Percentiles rank a stretch among this genome's conserved stretches.
These are phyloP conservation scores for Fraxinus paxiana DNA, from an alignment of 305 asterid genomes.

Conservation along the genomic window DNA sequence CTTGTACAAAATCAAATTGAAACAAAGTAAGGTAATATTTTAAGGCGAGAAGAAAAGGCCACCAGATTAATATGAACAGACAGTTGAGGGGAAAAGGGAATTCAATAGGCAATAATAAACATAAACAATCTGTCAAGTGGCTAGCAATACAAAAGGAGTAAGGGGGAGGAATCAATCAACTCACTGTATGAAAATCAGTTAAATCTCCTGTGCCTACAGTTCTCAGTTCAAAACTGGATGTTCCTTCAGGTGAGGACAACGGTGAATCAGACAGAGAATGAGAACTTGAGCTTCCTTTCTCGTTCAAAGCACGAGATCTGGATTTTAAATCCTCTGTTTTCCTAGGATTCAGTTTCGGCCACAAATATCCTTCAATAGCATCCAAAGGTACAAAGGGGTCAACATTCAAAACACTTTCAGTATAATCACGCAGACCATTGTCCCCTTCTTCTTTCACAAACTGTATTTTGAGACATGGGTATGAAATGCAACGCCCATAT, in stretches of 20 bases:
- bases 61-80: neutral
- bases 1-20: slow-evolving; percentile 28
- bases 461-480: slow-evolving; percentile 76
- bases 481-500: slow-evolving; percentile 56
- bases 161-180: slow-evolving; percentile 20
- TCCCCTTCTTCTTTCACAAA: slow-evolving; percentile 67
- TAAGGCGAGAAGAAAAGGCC: neutral
- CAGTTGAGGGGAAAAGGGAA: neutral
- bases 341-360: slow-evolving; percentile 51
- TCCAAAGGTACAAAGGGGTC: slow-evolving; percentile 79
- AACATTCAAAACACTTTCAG: slow-evolving; percentile 56
- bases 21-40: neutral
- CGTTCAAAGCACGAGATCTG: slow-evolving; percentile 30
- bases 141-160: neutral
- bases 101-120: neutral
- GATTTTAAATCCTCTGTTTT: slow-evolving; percentile 32
- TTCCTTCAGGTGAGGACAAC: slow-evolving; percentile 35
- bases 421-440: slow-evolving; percentile 42
- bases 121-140: neutral
- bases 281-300: slow-evolving; percentile 38
- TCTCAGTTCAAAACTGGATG: slow-evolving; percentile 33
- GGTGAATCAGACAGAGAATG: slow-evolving; percentile 30
- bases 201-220: slow-evolving; percentile 30
- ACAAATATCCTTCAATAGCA: slow-evolving; percentile 61
- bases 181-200: slow-evolving; percentile 38